A percentile compares a stretch with the other conserved stretches of the same genome.
Evolutionary conservation across 192 early-diverging fungal species (phyloP).

Genomic region (Backusella morwellensis): DNA sequence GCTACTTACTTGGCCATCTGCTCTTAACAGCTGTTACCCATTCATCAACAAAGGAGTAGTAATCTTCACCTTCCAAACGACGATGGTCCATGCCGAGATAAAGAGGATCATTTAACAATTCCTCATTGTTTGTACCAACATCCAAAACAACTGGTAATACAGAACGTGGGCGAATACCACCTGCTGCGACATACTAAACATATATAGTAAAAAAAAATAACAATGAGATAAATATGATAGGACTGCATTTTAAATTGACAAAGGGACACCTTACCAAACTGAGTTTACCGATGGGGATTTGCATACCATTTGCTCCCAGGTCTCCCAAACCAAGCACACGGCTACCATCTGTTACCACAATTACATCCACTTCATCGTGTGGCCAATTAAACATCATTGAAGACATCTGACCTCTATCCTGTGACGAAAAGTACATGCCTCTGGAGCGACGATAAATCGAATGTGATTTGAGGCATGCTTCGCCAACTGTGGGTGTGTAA

Average conservation of each 20-base stretch:
- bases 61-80: slow-evolving; percentile 39
- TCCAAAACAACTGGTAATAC: slow-evolving; percentile 37
- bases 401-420: slow-evolving; percentile 51
- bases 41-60: slow-evolving; percentile 52
- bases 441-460: slow-evolving; percentile 53
- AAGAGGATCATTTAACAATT: slow-evolving; percentile 33
- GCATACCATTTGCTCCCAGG: slow-evolving; percentile 39
- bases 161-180: slow-evolving; percentile 36
- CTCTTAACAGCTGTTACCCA: slow-evolving; percentile 52
- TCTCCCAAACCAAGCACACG: slow-evolving; percentile 39
- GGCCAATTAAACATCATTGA: slow-evolving; percentile 58
- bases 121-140: slow-evolving; percentile 36
- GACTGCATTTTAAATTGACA: not conserved
- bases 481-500: slow-evolving; percentile 56
- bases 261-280: slow-evolving; percentile 30
- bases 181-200: slow-evolving; percentile 37
- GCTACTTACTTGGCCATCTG: slow-evolving; percentile 51
- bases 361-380: slow-evolving; percentile 51
- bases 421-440: slow-evolving; percentile 55
- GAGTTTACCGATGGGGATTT: slow-evolving; percentile 41
- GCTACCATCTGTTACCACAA: slow-evolving; percentile 38
- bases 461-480: slow-evolving; percentile 48
- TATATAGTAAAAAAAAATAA: not conserved
- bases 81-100: slow-evolving; percentile 40
- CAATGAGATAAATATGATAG: not conserved